Base-by-base conservation (phyloP, 2,329 filamentous ascomycete species). In the Onygenales sp. region DNA sequence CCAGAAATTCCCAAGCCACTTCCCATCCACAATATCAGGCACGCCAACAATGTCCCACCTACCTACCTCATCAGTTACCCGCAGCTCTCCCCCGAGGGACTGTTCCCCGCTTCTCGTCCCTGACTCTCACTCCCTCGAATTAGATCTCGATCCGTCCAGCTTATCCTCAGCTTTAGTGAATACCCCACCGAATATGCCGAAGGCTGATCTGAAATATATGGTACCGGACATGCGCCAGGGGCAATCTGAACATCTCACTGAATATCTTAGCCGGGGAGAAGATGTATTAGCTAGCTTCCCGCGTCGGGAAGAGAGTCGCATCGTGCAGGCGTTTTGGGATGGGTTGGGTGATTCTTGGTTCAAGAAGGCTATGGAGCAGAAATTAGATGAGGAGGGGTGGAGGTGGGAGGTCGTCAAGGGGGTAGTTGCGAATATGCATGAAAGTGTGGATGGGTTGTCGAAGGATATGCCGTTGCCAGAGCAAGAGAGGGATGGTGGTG, bases 281-380 rank as follows among this genome's bases (percentile, higher is more conserved):
- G 37, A 51, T 4, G 46, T 65, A 6, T 57, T 62, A 5, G 39
- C 50, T 2, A 33, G 54, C 2, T 51, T 61, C n/a, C 59, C 55
- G 2, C 51, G 56, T 11, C 48, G 55, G 5, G 56, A 57, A 14
- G 63, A 66, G 37, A 44, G 52, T 2, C 40, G 55, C 6, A 54
- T 67, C 34, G 61, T 69, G 6, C 56, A 61, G 44, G 56, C 57
- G 2, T 70, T 72, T 53, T 58, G 71, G 52, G 54, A 55, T 5
- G 69, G 68, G 7, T 52, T 70, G 17, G 54, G 56, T 6, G 59
- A 64, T 52, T n/a, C 39, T 3, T 36, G 37, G 13, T 45, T 59
- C n/a, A 59, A 57, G 46, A 45, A 39, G 9, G 10, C 42, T 4
- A 14, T 68, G n/a, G 59, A 63, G 46, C 52, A 56, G n/a, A 56